Conservation (phyloP, 1,139 yeast species). For the Geotrichum histeridarum region DNA sequence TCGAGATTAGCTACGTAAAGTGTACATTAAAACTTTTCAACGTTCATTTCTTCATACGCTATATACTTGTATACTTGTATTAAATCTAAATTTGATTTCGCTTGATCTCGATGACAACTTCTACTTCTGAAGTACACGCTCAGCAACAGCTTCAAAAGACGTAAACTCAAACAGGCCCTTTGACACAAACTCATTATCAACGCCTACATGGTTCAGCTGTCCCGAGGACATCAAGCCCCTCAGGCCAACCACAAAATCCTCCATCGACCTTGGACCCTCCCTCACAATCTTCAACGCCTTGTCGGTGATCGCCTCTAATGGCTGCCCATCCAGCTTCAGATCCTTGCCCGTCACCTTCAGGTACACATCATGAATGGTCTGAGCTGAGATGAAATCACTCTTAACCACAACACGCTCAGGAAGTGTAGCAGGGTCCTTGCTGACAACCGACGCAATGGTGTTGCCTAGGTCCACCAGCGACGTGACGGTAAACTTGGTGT, state of each 20-base stretch:
- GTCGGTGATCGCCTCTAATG: slow-evolving; percentile 5
- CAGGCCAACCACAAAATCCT: neutral
- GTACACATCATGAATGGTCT: slow-evolving; percentile 42
- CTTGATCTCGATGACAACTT: too few species aligned
- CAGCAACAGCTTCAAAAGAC: slow-evolving; percentile 4
- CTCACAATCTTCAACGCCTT: slow-evolving; percentile 10
- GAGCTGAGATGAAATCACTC: slow-evolving; percentile 42
- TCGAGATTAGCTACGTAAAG: too few species aligned
- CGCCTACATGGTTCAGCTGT: neutral
- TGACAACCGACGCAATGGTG: slow-evolving; percentile 42
- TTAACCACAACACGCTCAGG: slow-evolving; percentile 46
- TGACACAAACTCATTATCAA: slow-evolving; percentile 12
- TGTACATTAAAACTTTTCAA: too few species aligned
- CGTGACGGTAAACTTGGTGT: slow-evolving; percentile 38
- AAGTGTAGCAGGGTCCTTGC: slow-evolving; percentile 37
- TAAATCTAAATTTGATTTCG: too few species aligned
- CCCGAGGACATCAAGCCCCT: slow-evolving; percentile 2
- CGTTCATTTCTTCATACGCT: too few species aligned
- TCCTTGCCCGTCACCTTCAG: slow-evolving; percentile 42
- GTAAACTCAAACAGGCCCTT: slow-evolving; percentile 14
- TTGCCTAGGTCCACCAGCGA: slow-evolving; percentile 48
- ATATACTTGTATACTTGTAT: too few species aligned
- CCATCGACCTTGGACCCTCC: slow-evolving; percentile 5
- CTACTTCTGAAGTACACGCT: neutral
- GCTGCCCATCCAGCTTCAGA: slow-evolving; percentile 29